A percentile compares a stretch with the other conserved stretches of the same genome.
Conservation (phyloP, 805 yeast genomes). For the Saccharomycopsis fodiens region DNA sequence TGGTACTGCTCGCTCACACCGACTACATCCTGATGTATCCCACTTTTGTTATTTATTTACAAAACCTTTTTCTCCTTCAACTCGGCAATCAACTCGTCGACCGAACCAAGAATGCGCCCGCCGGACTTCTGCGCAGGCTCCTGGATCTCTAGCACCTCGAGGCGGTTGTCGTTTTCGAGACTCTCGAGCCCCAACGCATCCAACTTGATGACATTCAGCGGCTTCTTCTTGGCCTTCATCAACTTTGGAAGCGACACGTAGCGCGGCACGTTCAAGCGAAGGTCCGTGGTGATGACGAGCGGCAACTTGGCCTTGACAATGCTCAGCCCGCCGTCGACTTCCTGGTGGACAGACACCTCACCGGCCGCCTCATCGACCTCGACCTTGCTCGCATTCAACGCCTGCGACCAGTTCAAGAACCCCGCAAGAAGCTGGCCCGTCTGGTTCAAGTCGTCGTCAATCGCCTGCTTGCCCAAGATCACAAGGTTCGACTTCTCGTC, state of each 20-base stretch:
- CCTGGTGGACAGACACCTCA: constrained; percentile 69
- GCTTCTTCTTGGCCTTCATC: constrained; percentile 98
- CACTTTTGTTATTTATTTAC: neutral
- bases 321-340: constrained; percentile 93
- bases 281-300: constrained; percentile 81
- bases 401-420: constrained; percentile 20
- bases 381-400: constrained; percentile 20
- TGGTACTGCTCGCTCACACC: too few species aligned
- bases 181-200: constrained; percentile 66
- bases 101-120: constrained; percentile 72
- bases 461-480: constrained; percentile 91
- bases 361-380: constrained; percentile 22
- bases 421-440: constrained; percentile 92
- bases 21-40: too few species aligned
- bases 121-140: constrained; percentile 82
- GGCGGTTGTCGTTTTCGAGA: constrained; percentile 51
- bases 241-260: constrained; percentile 93
- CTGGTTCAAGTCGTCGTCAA: constrained; percentile 91
- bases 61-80: constrained; percentile 46
- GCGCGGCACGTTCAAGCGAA: constrained; percentile 90
- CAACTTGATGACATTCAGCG: constrained; percentile 52
- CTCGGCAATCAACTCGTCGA: constrained; percentile 74
- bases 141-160: constrained; percentile 58
- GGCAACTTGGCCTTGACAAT: constrained; percentile 74
- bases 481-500: constrained; percentile 68